Evolutionary conservation across 1,139 yeast genomes (phyloP).

Genomic region (Yamadazyma sp.): DNA sequence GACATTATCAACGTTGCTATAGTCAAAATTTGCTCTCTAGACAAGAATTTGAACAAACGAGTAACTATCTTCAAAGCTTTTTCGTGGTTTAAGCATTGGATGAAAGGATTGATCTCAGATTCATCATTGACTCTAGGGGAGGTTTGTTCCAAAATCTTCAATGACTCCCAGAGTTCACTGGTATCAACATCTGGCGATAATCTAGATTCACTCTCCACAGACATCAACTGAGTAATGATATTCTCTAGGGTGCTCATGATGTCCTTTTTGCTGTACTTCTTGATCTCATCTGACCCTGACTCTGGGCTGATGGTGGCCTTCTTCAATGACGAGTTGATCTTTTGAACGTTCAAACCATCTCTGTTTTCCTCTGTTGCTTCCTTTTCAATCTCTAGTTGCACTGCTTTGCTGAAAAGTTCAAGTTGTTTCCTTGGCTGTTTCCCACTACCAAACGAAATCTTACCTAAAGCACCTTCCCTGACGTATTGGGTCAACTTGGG

Average conservation of each 20-base stretch:
- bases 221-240: slow-evolving; percentile 75
- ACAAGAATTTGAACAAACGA: slow-evolving; percentile 81
- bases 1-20: slow-evolving; percentile 79
- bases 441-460: slow-evolving; percentile 77
- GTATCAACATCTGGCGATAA: slow-evolving; percentile 56
- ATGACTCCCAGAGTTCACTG: slow-evolving; percentile 71
- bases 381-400: slow-evolving; percentile 46
- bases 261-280: slow-evolving; percentile 42
- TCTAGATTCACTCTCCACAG: slow-evolving; percentile 82
- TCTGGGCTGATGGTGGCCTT: slow-evolving; percentile 19
- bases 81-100: slow-evolving; percentile 79
- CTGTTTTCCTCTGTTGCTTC: slow-evolving; percentile 26
- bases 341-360: slow-evolving; percentile 18
- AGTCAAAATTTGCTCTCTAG: slow-evolving; percentile 75
- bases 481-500: slow-evolving; percentile 72
- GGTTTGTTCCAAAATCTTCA: slow-evolving; percentile 61
- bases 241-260: slow-evolving; percentile 66
- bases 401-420: slow-evolving; percentile 62
- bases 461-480: slow-evolving; percentile 90
- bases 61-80: slow-evolving; percentile 90
- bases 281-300: slow-evolving; percentile 25
- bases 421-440: slow-evolving; percentile 88
- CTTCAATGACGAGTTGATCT: slow-evolving; percentile 19
- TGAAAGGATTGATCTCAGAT: slow-evolving; percentile 68
- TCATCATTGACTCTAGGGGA: slow-evolving; percentile 46